Evolutionary conservation across 2,329 filamentous ascomycete genomes (phyloP), one percentile per base, ranked within the genome.

Genomic region (Aspergillus sp.): DNA sequence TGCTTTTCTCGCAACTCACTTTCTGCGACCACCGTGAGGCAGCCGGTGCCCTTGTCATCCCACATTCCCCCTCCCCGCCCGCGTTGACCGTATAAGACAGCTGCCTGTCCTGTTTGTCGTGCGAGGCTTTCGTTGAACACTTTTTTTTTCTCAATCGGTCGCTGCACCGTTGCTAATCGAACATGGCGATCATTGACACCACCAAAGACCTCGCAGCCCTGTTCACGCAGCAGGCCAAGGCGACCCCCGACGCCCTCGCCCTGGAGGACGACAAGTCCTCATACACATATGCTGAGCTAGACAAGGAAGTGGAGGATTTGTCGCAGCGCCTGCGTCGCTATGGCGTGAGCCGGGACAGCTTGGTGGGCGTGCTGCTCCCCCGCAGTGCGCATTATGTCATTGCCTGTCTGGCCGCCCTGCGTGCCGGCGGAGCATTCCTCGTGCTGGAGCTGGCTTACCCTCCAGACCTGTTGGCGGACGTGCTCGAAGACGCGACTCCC

Each of bases 391-490:
- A 91, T 74, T 91, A 93, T 74, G 88, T 93, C 60, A 86, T 93
- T 72, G 86, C 89, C 15, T 91, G 88, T 68, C 79, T 93, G 52
- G 90, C 90, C 24, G 86, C 88, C n/a, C 82, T 93, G 40, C 85
- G 88, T 58, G 89, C 90, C 2, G 90, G 89, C 51, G 90, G 90
- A 54, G 90, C 90, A 2, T 93, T 92, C 69, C 80, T 93, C 5
- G 89, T 93, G 2, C 83, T 93, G 3, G 90, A 93, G 74, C 80
- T 91, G 49, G 90, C 90, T 3, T 93, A 93, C 62, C 90, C 90
- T 13, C 84, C 88, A 0, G 86, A 86, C 56, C 79, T 93, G 49
- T 78, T 93, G 60, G 83, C 88, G 51, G 89, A 92, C 73, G 89
- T 93, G 51, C 82, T 93, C 51, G 86, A 89, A 30, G 90, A 93